These are phyloP conservation scores for Xylaria palmicola DNA, from an alignment of 495 filamentous ascomycete genomes.

Conservation along the genomic window DNA sequence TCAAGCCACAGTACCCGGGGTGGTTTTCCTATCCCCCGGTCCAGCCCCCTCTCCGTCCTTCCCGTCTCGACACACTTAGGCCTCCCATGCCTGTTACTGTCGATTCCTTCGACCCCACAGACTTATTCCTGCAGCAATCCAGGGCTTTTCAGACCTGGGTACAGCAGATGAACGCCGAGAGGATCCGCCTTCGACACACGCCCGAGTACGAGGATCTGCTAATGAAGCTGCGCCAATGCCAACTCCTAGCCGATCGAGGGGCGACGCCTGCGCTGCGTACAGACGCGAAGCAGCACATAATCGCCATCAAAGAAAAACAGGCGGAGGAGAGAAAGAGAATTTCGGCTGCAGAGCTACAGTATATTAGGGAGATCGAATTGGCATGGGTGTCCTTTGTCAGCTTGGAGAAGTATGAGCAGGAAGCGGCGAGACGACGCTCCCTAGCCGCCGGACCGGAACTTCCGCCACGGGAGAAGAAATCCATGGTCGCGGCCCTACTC, in stretches of 20 bases:
- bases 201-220: not conserved
- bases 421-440: constrained; percentile 8
- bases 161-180: constrained; percentile 8
- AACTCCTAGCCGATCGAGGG: not conserved
- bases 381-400: constrained; percentile 16
- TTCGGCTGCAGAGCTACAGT: not conserved
- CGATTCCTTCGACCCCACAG: not conserved
- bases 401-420: constrained; percentile 9
- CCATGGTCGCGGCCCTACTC: too few species aligned
- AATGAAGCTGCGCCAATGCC: not conserved
- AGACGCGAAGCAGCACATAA: not conserved
- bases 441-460: too few species aligned
- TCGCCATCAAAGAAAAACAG: constrained; percentile 2
- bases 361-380: constrained; percentile 17
- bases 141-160: constrained; percentile 20
- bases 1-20: constrained; percentile 8
- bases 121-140: constrained; percentile 17
- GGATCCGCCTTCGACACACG: constrained; percentile 1
- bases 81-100: not conserved
- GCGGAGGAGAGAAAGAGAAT: not conserved
- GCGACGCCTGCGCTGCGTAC: not conserved
- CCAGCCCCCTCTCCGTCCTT: constrained; percentile 3
- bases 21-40: constrained; percentile 13
- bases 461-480: too few species aligned
- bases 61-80: constrained; percentile 10